These are phyloP conservation scores for Pyrenochaeta sp. DNA, from an alignment of 2,329 filamentous ascomycete species.

Conservation along the genomic window DNA sequence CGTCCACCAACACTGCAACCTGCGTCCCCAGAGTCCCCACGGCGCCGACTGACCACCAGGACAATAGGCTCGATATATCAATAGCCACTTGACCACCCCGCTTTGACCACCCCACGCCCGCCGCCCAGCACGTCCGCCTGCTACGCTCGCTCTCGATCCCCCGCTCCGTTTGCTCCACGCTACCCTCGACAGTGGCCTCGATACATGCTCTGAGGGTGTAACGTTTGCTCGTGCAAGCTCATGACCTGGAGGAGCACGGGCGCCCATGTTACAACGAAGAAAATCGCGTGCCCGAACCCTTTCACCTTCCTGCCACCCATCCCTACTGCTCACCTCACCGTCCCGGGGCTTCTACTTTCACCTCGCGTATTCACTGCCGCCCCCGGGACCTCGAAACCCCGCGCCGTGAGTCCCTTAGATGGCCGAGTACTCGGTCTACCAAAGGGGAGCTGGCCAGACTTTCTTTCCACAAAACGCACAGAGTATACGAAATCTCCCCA, in stretches of 20 bases:
- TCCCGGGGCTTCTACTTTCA: constrained; percentile 30
- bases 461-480: constrained; percentile 64
- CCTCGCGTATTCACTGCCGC: constrained; percentile 36
- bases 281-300: constrained; percentile 54
- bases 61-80: constrained; percentile 26
- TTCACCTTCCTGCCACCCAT: constrained; percentile 50
- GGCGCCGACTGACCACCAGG: constrained; percentile 27
- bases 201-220: constrained; percentile 39
- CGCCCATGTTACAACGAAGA: constrained; percentile 60
- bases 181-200: constrained; percentile 12
- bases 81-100: constrained; percentile 17
- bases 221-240: constrained; percentile 37
- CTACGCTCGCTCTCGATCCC: constrained; percentile 22
- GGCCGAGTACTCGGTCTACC: constrained; percentile 71
- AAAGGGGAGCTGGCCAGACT: constrained; percentile 67
- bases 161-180: constrained; percentile 18
- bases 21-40: constrained; percentile 27
- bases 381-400: constrained; percentile 34
- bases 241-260: constrained; percentile 43
- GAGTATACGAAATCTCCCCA: constrained; percentile 54
- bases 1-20: constrained; percentile 27
- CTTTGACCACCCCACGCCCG: constrained; percentile 9
- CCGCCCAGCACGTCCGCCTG: constrained; percentile 9
- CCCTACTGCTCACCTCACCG: constrained; percentile 24
- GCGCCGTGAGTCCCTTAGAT: constrained; percentile 60